phyloP scores from a whole-genome alignment of 2,329 filamentous ascomycete species.

The Neopestalotiopsis clavispora region DNA sequence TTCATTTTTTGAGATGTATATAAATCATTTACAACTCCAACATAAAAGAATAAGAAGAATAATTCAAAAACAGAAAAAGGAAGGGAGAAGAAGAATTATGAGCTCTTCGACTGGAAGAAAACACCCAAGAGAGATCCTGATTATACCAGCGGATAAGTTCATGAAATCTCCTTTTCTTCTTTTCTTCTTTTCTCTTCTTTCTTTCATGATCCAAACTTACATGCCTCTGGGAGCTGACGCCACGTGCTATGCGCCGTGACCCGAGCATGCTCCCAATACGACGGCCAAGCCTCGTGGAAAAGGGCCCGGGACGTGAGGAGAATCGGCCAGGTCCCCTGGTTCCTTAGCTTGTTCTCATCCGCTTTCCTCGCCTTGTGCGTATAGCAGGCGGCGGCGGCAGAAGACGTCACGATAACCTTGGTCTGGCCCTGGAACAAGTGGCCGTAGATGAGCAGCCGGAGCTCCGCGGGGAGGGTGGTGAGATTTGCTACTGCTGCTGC shows the following conservation, averaged over 20 bases:
- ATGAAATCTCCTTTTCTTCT: background rate
- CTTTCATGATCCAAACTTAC: background rate
- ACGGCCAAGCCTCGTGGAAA: background rate
- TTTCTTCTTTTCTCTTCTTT: background rate
- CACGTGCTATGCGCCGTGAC: background rate
- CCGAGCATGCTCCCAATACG: background rate
- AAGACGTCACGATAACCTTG: background rate
- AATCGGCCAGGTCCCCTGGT: background rate
- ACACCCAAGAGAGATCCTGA: background rate
- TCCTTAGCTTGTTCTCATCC: background rate
- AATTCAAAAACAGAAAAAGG: too few relatives aligned
- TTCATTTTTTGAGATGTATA: too few relatives aligned
- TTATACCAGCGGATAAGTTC: background rate
- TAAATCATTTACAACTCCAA: too few relatives aligned
- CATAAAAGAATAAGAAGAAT: too few relatives aligned
- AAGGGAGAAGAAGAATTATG: too few relatives aligned
- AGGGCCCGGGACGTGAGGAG: background rate
- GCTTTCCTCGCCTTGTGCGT: background rate
- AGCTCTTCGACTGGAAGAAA: too few relatives aligned
- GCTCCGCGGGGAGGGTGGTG: background rate
- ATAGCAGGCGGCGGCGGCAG: background rate
- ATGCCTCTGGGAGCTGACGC: background rate
- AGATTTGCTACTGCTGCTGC: background rate
- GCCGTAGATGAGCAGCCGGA: background rate
- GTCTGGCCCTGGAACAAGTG: background rate